Evolutionary conservation across 2,329 filamentous ascomycete species (phyloP), one percentile per base, ranked within the genome.

Genomic region (Trematosphaeria pertusa): DNA sequence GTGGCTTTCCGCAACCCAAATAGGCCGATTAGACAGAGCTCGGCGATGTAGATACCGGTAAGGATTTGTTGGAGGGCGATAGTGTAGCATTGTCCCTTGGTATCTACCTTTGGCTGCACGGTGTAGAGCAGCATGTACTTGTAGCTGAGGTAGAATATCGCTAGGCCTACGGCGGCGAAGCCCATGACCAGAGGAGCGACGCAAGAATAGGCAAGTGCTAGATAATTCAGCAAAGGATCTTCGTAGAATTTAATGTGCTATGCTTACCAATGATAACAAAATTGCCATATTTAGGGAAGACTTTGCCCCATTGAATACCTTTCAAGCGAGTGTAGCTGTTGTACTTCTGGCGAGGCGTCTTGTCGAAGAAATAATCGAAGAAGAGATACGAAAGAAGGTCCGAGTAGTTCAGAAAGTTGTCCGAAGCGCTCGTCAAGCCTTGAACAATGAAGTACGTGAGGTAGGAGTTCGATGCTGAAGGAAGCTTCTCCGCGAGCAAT

Each of bases 361-460:
- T 85, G 52, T 92, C 83, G 20, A 95, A 77, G 52, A 89, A 77
- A 59, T 85, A 88, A 70, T 91, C 89, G 36, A 92, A 76, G 5
- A 96, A 67, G 39, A 85, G 84, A 65, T 88, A 89, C 21, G 95
- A 72, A 36, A 92, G 72, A 39, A 97, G 80, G 12, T 91, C 90
- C 15, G 74, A 77, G 36, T 88, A 81, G 59, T 95, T 90, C 2
- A 95, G 78, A 4, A 97, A 73, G 1, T 88, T 82, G 36, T 86
- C 83, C 0, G 89, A 82, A 3, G 91, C 88, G 51, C 93, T 85
- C 1, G 87, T 87, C 47, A 97, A 73, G 24, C 93, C 95, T 72
- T 97, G 94, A 2, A 99, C 83, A 22, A 97, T 84, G 57, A 99
- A 95, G 75, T 97, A 99, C 0, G 88, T 90, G 15, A 97, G 87